A percentile compares a stretch with the other conserved stretches of the same genome.
Evolutionary conservation across 1,284 basidiomycete species (phyloP).

Genomic region (Crocinoboletus sp.): DNA sequence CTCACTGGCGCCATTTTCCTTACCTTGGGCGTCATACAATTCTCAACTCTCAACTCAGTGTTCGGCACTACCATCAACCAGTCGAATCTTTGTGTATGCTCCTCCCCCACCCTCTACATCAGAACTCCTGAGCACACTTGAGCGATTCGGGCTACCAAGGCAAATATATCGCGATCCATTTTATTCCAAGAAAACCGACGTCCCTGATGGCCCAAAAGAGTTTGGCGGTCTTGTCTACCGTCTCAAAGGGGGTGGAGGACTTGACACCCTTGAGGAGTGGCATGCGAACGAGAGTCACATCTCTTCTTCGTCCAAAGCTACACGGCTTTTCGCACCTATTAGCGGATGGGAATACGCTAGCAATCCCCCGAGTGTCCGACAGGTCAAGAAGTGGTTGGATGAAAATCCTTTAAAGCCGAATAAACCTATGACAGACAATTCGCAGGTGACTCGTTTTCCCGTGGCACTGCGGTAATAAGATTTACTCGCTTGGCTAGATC

Average conservation of each 20-base stretch:
- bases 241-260: slow-evolving; percentile 57
- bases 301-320: slow-evolving; percentile 1
- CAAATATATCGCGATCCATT: slow-evolving; percentile 74
- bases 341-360: slow-evolving; percentile 77
- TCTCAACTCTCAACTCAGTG: slow-evolving; percentile 9
- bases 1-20: background rate
- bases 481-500: slow-evolving; percentile 47
- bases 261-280: slow-evolving; percentile 54
- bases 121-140: slow-evolving; percentile 52
- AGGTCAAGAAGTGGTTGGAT: slow-evolving; percentile 51
- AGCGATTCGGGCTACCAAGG: slow-evolving; percentile 48
- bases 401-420: slow-evolving; percentile 21
- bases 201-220: slow-evolving; percentile 65
- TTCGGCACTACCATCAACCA: background rate
- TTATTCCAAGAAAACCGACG: slow-evolving; percentile 74
- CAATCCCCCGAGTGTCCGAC: slow-evolving; percentile 53
- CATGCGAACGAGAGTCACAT: slow-evolving; percentile 16
- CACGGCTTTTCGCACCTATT: slow-evolving; percentile 4
- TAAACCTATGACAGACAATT: slow-evolving; percentile 32
- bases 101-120: slow-evolving; percentile 49
- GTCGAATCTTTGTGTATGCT: slow-evolving; percentile 39
- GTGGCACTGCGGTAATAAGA: background rate
- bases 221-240: slow-evolving; percentile 79
- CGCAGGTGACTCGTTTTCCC: slow-evolving; percentile 44
- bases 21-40: slow-evolving; percentile 21